Base-by-base conservation (phyloP, 2,329 filamentous ascomycete genomes). In the Colletotrichum sp. region DNA sequence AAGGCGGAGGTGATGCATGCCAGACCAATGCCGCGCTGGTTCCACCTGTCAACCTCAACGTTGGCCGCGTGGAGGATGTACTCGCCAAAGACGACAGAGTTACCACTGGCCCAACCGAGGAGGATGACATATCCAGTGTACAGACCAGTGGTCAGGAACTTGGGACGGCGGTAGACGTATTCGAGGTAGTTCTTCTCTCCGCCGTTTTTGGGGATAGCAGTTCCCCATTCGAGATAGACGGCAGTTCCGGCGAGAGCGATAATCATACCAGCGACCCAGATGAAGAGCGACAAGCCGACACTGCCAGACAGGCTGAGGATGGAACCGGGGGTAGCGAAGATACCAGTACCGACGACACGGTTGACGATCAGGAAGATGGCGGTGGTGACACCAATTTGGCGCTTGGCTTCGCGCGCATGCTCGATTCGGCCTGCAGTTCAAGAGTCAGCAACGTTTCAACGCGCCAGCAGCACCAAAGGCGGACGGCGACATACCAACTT, bases 131-230 rank as follows among this genome's bases (percentile, higher is more conserved):
- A 93, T 34, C 89, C 88, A 6, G 89, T 86, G 82, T 93, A 93
- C 71, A 93, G 84, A 16, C 88, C 89, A 9, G 92, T 93, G 62
- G 87, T 88, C 11, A 94, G 87, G 81, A 93, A 93, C 79, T 86
- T 88, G 3, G 92, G 92, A 78, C 86, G 89, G 44, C 89, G 88
- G 85, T 89, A 93, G 68, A 93, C 90, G 81, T 87, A 92, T 81
- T 93, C 92, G 78, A 93, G 90, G 80, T 93, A 93, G 83, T 92
- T 92, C 85, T 93, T 93, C 83, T 93, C 91, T 22, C 92, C 92
- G 55, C 92, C 92, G 81, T 93, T 93, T 66, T 89, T 88, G 59
- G 92, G 92, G 61, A 94, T 89, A 1, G 89, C 91, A 1, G 91
- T 93, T 29, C 92, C 92, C 74, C 92, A 93, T 81, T 94, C 92